phyloP scores from a whole-genome alignment of 768 basidiomycete species.

The Kwoniella pini region DNA sequence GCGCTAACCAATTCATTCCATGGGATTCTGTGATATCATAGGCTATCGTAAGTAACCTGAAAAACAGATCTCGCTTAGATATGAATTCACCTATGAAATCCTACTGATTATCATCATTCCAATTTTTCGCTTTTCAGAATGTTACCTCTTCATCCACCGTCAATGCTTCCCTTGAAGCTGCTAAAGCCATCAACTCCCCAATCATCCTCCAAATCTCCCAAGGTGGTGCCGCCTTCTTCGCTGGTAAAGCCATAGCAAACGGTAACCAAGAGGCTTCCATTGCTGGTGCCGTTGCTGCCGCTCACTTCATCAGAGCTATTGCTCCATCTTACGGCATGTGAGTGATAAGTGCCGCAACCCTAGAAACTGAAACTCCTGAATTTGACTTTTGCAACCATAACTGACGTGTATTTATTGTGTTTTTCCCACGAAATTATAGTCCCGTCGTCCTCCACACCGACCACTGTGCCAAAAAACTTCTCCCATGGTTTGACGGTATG shows the following conservation, averaged over 20 bases:
- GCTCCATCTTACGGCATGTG: slow-evolving; percentile 91
- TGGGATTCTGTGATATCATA: slow-evolving; percentile 14
- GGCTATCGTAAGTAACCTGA: slow-evolving; percentile 56
- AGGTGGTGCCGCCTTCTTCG: slow-evolving; percentile 92
- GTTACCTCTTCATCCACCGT: slow-evolving; percentile 94
- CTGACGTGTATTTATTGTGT: not conserved
- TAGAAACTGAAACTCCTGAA: not conserved
- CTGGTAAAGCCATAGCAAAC: slow-evolving; percentile 93
- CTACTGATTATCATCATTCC: not conserved
- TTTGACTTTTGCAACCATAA: not conserved
- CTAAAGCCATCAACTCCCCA: slow-evolving; percentile 92
- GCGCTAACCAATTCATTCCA: not conserved
- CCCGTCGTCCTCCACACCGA: slow-evolving; percentile 98
- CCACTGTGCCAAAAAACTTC: slow-evolving; percentile 96
- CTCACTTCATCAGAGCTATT: slow-evolving; percentile 83
- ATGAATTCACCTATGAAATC: not conserved
- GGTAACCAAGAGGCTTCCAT: slow-evolving; percentile 95
- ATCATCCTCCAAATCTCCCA: slow-evolving; percentile 98
- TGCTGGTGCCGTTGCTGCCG: slow-evolving; percentile 86
- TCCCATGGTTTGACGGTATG: slow-evolving; percentile 99
- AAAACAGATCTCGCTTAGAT: not conserved
- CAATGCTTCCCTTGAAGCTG: slow-evolving; percentile 93
- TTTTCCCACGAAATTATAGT: slow-evolving; percentile 55
- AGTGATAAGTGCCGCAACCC: slow-evolving; percentile 52
- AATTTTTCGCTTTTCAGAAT: slow-evolving; percentile 57